These are phyloP conservation scores for Acanthamoeba rhysodes DNA, from an alignment of 208 protist species.

Conservation along the genomic window DNA sequence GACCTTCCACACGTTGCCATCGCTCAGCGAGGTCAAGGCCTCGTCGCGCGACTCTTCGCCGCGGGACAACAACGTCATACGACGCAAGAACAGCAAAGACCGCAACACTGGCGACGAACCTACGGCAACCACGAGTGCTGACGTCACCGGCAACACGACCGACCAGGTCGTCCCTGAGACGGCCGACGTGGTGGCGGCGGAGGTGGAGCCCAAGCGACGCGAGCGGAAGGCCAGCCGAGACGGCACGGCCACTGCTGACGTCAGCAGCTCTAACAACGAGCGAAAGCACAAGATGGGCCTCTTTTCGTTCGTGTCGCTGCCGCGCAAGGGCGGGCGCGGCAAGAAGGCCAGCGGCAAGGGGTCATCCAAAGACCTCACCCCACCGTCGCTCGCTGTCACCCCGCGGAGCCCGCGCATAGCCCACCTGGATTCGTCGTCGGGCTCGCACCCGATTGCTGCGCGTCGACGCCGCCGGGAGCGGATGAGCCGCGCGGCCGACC, in stretches of 20 bases:
- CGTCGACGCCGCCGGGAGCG: not conserved
- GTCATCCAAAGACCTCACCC: conserved; percentile 28
- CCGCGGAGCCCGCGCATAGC: not conserved
- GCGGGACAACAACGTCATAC: not conserved
- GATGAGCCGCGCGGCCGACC: not conserved
- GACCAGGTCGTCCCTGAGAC: too few species aligned
- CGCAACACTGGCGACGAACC: not conserved
- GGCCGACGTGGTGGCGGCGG: not conserved
- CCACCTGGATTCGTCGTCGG: not conserved
- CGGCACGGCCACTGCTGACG: not conserved
- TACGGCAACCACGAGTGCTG: too few species aligned
- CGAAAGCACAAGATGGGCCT: not conserved
- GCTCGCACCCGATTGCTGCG: not conserved
- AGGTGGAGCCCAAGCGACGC: conserved; percentile 4
- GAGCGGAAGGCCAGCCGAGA: not conserved
- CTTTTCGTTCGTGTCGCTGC: conserved; percentile 13
- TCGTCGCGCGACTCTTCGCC: not conserved
- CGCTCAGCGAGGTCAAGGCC: not conserved
- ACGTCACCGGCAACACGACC: too few species aligned
- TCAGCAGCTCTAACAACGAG: not conserved
- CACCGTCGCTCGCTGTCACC: not conserved
- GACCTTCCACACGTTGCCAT: conserved; percentile 44
- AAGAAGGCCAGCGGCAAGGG: not conserved
- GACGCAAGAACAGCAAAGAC: not conserved
- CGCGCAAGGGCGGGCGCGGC: not conserved